Percentiles rank a stretch among this genome's conserved stretches.
These are phyloP conservation scores for Prosopis cineraria DNA, from an alignment of 306 rosid species.

Conservation along the genomic window DNA sequence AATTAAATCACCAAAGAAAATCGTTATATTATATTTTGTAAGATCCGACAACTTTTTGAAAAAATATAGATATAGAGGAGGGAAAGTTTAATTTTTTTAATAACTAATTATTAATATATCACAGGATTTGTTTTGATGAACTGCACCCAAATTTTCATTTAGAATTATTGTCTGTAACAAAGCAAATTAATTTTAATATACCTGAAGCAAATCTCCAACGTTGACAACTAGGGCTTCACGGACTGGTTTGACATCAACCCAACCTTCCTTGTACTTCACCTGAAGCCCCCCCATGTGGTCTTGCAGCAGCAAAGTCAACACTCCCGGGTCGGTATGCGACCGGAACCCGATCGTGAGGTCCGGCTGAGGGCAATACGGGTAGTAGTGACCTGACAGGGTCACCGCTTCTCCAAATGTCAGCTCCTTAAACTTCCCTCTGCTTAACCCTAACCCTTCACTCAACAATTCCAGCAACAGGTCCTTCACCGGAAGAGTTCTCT, in stretches of 20 bases:
- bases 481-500: not conserved
- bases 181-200: too few species aligned
- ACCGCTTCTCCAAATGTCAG: not conserved
- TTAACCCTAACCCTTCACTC: conserved; percentile 12
- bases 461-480: not conserved
- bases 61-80: too few species aligned
- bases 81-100: too few species aligned
- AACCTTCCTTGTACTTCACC: conserved; percentile 6
- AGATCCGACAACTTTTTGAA: too few species aligned
- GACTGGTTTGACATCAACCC: conserved; percentile 5
- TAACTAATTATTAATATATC: too few species aligned
- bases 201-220: conserved; percentile 6
- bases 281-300: conserved; percentile 7
- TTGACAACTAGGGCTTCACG: not conserved
- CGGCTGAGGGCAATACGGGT: conserved; percentile 18
- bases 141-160: not conserved
- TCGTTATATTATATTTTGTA: too few species aligned
- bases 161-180: too few species aligned
- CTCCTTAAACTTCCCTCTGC: not conserved
- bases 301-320: not conserved
- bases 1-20: too few species aligned
- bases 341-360: conserved; percentile 5
- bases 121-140: too few species aligned
- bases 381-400: not conserved
- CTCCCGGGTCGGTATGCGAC: not conserved